These are phyloP conservation scores for Spirogloea muscicola DNA, from an alignment of 139 green algal genomes.

Conservation along the genomic window DNA sequence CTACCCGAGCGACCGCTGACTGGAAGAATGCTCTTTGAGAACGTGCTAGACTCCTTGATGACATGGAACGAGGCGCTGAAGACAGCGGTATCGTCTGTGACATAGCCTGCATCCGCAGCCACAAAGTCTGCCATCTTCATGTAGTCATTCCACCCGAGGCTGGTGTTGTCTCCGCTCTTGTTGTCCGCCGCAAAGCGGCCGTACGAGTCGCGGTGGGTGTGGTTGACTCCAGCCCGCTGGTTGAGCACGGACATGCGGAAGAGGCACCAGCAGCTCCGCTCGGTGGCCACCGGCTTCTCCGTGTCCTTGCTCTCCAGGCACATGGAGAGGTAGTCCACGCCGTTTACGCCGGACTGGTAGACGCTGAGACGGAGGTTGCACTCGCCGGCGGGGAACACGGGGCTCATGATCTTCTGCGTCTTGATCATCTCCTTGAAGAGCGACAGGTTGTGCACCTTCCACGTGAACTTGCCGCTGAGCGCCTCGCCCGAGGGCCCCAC, in stretches of 20 bases:
- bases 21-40: constrained; percentile 54
- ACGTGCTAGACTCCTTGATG: constrained; percentile 62
- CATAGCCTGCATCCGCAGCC: constrained; percentile 12
- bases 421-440: constrained; percentile 70
- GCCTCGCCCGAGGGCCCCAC: constrained; percentile 46
- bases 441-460: constrained; percentile 66
- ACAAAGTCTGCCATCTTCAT: constrained; percentile 60
- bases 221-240: constrained; percentile 49
- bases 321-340: constrained; percentile 54
- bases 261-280: constrained; percentile 67
- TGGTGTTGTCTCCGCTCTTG: constrained; percentile 65
- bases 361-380: constrained; percentile 64
- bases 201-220: constrained; percentile 66
- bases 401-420: constrained; percentile 75
- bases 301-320: constrained; percentile 64
- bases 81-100: constrained; percentile 54
- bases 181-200: constrained; percentile 64
- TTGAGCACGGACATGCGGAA: constrained; percentile 64
- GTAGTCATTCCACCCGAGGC: constrained; percentile 75
- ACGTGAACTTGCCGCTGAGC: constrained; percentile 61
- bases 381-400: constrained; percentile 65
- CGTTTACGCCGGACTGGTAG: constrained; percentile 58
- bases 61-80: constrained; percentile 61
- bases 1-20: no score
- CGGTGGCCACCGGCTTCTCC: constrained; percentile 46